A percentile compares a stretch with the other conserved stretches of the same genome.
Conservation (phyloP, 2,329 filamentous ascomycete species). For the Fusarium napiforme region DNA sequence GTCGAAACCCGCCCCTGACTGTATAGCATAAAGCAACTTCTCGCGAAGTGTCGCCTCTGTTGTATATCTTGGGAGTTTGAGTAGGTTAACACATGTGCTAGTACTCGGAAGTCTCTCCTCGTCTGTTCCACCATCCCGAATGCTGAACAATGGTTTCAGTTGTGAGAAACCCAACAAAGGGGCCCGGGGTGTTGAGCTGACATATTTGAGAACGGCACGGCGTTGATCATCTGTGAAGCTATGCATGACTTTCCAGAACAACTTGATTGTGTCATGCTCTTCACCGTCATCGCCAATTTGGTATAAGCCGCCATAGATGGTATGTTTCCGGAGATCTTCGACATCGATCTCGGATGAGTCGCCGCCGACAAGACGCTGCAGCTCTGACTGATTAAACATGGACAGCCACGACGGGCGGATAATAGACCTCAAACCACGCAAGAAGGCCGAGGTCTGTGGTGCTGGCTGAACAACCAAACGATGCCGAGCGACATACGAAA, state of each 20-base stretch:
- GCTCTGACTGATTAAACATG: constrained; percentile 97
- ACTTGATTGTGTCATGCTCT: constrained; percentile 85
- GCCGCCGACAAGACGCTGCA: constrained; percentile 92
- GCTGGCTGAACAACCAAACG: constrained; percentile 83
- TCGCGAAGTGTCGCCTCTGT: constrained; percentile 72
- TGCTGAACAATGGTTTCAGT: constrained; percentile 86
- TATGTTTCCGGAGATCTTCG: constrained; percentile 84
- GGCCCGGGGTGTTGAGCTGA: constrained; percentile 91
- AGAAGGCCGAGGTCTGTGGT: constrained; percentile 86
- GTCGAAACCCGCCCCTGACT: constrained; percentile 93
- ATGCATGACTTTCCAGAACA: constrained; percentile 93
- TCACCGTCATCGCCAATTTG: constrained; percentile 85
- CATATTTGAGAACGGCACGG: constrained; percentile 91
- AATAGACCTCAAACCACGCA: constrained; percentile 85
- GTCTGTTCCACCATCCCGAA: constrained; percentile 74
- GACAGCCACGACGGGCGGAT: constrained; percentile 93
- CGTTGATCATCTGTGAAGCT: constrained; percentile 79
- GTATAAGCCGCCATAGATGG: constrained; percentile 88
- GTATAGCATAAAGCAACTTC: constrained; percentile 90
- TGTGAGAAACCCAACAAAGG: constrained; percentile 90
- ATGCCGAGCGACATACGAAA: constrained; percentile 89
- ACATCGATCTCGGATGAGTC: constrained; percentile 88
- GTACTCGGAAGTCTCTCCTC: constrained; percentile 87
- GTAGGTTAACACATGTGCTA: constrained; percentile 93
- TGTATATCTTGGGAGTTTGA: constrained; percentile 89